These are phyloP conservation scores for Zanthoxylum bungeanum DNA, from an alignment of 345 rosid genomes.

Conservation along the genomic window DNA sequence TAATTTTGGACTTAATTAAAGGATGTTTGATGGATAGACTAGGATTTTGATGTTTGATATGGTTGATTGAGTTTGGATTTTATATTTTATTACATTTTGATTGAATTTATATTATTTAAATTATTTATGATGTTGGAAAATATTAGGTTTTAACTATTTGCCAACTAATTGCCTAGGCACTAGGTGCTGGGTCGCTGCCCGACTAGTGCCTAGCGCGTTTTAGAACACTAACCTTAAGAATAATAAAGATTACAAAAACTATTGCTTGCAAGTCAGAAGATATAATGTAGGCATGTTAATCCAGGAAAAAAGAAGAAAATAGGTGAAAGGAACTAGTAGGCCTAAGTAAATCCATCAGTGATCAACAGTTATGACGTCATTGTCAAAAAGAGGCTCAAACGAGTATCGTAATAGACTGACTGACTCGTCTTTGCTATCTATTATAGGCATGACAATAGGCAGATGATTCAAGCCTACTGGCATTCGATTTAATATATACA, in stretches of 20 bases:
- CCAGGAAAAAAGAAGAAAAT: neutral
- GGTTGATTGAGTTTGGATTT: no score
- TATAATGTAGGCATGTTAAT: neutral
- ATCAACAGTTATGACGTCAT: neutral
- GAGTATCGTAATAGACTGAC: neutral
- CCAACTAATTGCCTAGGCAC: no score
- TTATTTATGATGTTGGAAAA: no score
- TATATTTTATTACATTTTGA: no score
- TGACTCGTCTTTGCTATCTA: neutral
- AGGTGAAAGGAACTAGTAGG: neutral
- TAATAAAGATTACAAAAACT: neutral
- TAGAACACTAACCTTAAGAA: no score
- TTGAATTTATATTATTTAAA: no score
- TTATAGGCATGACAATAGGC: neutral
- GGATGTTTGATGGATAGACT: no score
- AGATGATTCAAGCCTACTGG: neutral
- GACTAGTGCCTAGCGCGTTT: no score
- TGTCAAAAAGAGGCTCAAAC: neutral
- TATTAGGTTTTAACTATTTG: no score
- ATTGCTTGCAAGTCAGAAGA: neutral
- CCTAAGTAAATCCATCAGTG: neutral
- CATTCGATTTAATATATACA: neutral
- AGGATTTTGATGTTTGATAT: no score
- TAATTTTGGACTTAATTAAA: no score
- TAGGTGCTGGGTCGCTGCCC: no score